Evolutionary conservation across 805 yeast species (phyloP).

Genomic region (Tetrapisispora iriomotensis): DNA sequence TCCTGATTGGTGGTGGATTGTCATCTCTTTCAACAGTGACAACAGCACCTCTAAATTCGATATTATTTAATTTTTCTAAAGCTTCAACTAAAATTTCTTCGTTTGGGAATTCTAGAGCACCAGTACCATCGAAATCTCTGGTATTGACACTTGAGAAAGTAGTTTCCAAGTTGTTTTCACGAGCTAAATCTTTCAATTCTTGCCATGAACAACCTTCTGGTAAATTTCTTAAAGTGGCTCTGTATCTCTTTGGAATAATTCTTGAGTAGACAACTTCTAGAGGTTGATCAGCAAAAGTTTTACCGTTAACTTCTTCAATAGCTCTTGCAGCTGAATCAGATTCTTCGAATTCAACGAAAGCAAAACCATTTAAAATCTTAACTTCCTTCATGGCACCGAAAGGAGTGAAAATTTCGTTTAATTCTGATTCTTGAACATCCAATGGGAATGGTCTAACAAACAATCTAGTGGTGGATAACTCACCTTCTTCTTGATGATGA

Average conservation of each 20-base stretch:
- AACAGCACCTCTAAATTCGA: constrained; percentile 59
- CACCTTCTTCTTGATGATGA: constrained; percentile 22
- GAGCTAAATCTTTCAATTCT: constrained; percentile 80
- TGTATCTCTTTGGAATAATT: constrained; percentile 55
- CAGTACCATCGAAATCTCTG: constrained; percentile 38
- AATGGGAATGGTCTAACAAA: constrained; percentile 57
- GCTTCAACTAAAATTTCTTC: constrained; percentile 73
- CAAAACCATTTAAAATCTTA: constrained; percentile 71
- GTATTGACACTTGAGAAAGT: constrained; percentile 44
- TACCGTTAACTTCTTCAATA: constrained; percentile 66
- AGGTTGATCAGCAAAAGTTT: constrained; percentile 48
- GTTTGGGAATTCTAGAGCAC: constrained; percentile 40
- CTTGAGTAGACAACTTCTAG: constrained; percentile 36
- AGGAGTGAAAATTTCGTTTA: constrained; percentile 58
- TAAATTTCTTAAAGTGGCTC: constrained; percentile 59
- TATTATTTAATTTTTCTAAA: constrained; percentile 59
- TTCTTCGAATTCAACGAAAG: constrained; percentile 76
- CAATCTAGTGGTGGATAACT: constrained; percentile 36
- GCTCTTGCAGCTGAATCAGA: constrained; percentile 66
- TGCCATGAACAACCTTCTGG: constrained; percentile 81
- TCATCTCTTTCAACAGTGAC: constrained; percentile 72
- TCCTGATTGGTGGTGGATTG: constrained; percentile 40
- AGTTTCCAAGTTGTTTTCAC: constrained; percentile 61
- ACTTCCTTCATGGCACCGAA: constrained; percentile 61
- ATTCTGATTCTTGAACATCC: constrained; percentile 45